These are phyloP conservation scores for Exophiala aquamarina DNA, from an alignment of 2,329 filamentous ascomycete genomes.

Conservation along the genomic window DNA sequence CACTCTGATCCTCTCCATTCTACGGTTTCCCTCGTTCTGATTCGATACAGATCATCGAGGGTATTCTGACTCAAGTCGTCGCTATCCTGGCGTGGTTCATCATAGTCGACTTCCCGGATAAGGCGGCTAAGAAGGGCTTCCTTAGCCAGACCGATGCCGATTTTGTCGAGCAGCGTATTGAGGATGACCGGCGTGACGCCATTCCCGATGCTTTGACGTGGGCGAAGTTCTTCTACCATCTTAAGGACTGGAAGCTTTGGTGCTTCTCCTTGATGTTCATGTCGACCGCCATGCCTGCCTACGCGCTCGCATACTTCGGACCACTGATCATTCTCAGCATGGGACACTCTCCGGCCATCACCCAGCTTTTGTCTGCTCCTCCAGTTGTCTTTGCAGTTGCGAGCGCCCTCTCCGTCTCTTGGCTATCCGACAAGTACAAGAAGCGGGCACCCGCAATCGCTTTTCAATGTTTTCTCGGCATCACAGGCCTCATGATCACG, in stretches of 20 bases:
- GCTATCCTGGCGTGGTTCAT: constrained; percentile 29
- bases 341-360: constrained; percentile 30
- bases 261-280: constrained; percentile 39
- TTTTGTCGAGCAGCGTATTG: constrained; percentile 43
- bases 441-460: constrained; percentile 30
- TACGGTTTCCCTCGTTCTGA: not conserved
- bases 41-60: constrained; percentile 22
- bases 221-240: constrained; percentile 46
- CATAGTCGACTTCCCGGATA: constrained; percentile 35
- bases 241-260: constrained; percentile 61
- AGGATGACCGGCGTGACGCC: constrained; percentile 58
- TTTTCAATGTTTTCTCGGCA: constrained; percentile 28
- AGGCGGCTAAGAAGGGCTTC: constrained; percentile 21
- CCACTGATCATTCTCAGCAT: constrained; percentile 28
- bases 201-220: constrained; percentile 49
- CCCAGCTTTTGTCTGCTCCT: constrained; percentile 33
- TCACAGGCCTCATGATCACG: constrained; percentile 32
- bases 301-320: constrained; percentile 22
- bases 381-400: constrained; percentile 30
- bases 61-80: constrained; percentile 28
- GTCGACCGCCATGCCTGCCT: constrained; percentile 19
- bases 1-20: no score
- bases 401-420: constrained; percentile 28
- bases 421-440: constrained; percentile 32
- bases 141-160: constrained; percentile 16